Conservation (phyloP, 352 stramenopile species). For the Globisporangium cylindrosporum region DNA sequence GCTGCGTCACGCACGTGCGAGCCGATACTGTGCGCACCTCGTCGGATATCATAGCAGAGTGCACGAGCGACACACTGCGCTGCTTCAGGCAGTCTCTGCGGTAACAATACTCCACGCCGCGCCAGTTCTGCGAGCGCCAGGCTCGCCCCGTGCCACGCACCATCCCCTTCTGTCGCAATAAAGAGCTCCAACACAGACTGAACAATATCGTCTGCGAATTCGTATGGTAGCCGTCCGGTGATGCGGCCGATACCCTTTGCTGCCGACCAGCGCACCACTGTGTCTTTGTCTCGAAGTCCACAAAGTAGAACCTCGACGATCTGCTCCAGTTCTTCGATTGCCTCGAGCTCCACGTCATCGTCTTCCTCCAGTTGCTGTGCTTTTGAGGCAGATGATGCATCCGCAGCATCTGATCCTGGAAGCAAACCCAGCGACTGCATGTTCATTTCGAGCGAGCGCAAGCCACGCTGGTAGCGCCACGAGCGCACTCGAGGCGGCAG, state of each 20-base stretch:
- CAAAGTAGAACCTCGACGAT: constrained; percentile 92
- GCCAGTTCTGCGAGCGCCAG: constrained; percentile 95
- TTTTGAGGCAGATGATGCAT: not conserved
- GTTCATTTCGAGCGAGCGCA: constrained; percentile 93
- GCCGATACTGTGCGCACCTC: constrained; percentile 94
- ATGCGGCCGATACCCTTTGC: constrained; percentile 98
- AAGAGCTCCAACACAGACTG: constrained; percentile 95
- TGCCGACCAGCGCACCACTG: constrained; percentile 97
- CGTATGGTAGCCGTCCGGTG: constrained; percentile 91
- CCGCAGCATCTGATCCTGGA: constrained; percentile 3
- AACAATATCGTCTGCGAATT: constrained; percentile 97
- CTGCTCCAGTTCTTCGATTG: constrained; percentile 97
- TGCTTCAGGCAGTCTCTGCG: constrained; percentile 88
- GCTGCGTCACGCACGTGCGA: constrained; percentile 97
- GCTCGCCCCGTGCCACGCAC: constrained; percentile 97
- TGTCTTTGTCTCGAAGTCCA: constrained; percentile 93
- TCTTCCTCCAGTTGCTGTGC: constrained; percentile 23
- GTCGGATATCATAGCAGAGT: constrained; percentile 94
- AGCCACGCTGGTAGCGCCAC: constrained; percentile 95
- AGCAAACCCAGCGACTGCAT: constrained; percentile 54
- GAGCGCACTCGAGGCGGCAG: constrained; percentile 91
- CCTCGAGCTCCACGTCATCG: constrained; percentile 55
- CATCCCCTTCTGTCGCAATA: constrained; percentile 89
- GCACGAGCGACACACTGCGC: constrained; percentile 91
- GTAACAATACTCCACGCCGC: constrained; percentile 94